Evolutionary conservation across 306 rosid species (phyloP), one percentile per base, ranked within the genome.

Genomic region (Sindora glabra): DNA sequence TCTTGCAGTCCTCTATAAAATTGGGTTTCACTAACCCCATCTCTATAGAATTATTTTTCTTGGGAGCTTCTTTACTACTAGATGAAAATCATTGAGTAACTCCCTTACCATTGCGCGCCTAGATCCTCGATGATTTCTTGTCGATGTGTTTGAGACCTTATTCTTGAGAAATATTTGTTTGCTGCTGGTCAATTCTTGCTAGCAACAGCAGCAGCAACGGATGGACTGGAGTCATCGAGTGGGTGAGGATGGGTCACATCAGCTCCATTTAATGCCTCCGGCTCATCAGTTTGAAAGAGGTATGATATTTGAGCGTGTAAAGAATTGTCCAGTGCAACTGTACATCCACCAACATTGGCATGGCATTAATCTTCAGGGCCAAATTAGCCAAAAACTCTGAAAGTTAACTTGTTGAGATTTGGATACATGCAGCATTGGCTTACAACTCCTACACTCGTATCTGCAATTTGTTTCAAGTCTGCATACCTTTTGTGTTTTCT

Each of bases 161-260:
- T 92, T 79, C 97, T 82, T 14, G 99, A 92, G 19, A 81, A 79
- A 8, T 92, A 92, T 73, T 86, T 92, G 84, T 89, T 92, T 23
- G 99, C 95, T 46, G 95, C 82, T 6, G 99, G 99, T 97, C 99
- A 92, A 38, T 92, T 92, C 95, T 86, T 82, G 86, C 99, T 92
- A 6, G 94, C 89, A 64, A 92, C 97, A 39, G 89, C 99, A 48
- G 99, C 99, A 15, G 96, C 96, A 26, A 92, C 86, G 9, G 99
- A 92, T 36, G 99, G 97, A 71, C 99, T 92, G 12, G 63, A 79
- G 60, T 92, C 99, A 60, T 89, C 99, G 12, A 92, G 91, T 14
- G 99, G 99, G 57, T 92, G 99, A 26, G 97, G 99, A 72, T 89
- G 97, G 16, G 99, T 92, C 11, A 92, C 99, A 67, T 92, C 99